Evolutionary conservation across 2,329 filamentous ascomycete species (phyloP), one percentile per base, ranked within the genome.

Genomic region (Fusarium sp.): DNA sequence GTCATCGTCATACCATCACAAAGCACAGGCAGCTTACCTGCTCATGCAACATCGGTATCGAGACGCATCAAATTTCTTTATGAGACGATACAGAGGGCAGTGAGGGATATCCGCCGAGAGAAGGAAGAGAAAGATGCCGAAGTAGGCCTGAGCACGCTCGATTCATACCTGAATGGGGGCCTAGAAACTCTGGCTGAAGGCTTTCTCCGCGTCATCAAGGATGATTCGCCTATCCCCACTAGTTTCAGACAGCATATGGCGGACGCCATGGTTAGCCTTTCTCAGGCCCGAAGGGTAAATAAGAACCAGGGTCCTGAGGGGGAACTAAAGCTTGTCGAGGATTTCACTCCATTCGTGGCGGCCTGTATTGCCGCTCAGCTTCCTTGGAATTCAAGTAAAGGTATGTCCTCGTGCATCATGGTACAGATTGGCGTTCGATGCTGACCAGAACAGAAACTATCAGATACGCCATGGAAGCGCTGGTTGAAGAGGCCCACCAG

Each of bases 361-460:
- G 54, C 58, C 4, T 68, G 62, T 15, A 65, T 68, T 18, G 58
- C 37, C 7, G 61, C 59, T 7, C 65, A 68, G 15, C 36, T 60
- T 6, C 40, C 48, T 16, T 37, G 43, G 34, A 37, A 39, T 37
- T 8, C 23, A 23, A 43, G 44, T 8, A 1, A 28, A 34, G 53
- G 53, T 61, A 13, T n/a, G 28, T 31, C 34, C 23, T 34, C 31
- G 8, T 34, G 2, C 31, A 34, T 3, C 31, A 34, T 34, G 31
- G 31, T 5, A 34, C 31, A 9, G 31, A 6, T 34, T 34, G 8
- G 7, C 5, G 31, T 2, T 6, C 5, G 11, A 6, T 34, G 5
- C 3, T 34, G 5, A 34, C 11, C 3, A 6, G 11, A 34, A 34
- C 5, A 34, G 31, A 34, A 34, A 34, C 3, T 11, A 3, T 34